Evolutionary conservation across 1,139 yeast species (phyloP).

Genomic region (Candida sanyaensis): DNA sequence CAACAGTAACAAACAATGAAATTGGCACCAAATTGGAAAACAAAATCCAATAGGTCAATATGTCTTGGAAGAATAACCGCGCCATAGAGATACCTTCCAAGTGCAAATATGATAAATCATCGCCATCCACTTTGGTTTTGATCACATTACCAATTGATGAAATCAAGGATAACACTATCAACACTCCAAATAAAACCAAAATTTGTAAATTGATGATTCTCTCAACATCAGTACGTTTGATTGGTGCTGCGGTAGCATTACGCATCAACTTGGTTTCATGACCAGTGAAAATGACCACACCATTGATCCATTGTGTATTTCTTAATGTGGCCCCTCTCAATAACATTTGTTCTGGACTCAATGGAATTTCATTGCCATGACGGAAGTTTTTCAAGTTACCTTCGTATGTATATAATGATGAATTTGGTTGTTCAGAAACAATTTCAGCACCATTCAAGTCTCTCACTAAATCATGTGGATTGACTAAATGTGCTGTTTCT

Average conservation of each 20-base stretch:
- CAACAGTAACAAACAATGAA: slow-evolving; percentile 92
- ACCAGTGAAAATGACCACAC: slow-evolving; percentile 92
- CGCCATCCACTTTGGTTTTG: slow-evolving; percentile 57
- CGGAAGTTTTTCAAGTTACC: slow-evolving; percentile 66
- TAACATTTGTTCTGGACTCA: slow-evolving; percentile 87
- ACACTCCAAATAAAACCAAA: slow-evolving; percentile 78
- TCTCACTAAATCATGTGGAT: slow-evolving; percentile 59
- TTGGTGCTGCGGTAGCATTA: slow-evolving; percentile 98
- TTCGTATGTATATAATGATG: slow-evolving; percentile 91
- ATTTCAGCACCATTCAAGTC: slow-evolving; percentile 44
- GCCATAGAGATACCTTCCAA: slow-evolving; percentile 71
- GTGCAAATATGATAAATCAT: slow-evolving; percentile 61
- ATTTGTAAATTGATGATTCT: slow-evolving; percentile 92
- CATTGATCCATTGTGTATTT: slow-evolving; percentile 95
- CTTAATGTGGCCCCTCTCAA: slow-evolving; percentile 94
- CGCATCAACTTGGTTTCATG: slow-evolving; percentile 98
- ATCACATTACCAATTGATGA: slow-evolving; percentile 90
- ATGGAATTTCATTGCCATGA: slow-evolving; percentile 48
- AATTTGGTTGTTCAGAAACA: slow-evolving; percentile 89
- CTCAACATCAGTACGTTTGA: slow-evolving; percentile 95
- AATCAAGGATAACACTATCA: slow-evolving; percentile 71
- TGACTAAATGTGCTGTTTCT: slow-evolving; percentile 75
- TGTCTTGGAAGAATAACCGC: slow-evolving; percentile 76
- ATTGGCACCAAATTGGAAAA: slow-evolving; percentile 96
- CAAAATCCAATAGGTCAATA: slow-evolving; percentile 92